Conservation (phyloP, 768 basidiomycete genomes). For the Trametes cingulata region DNA sequence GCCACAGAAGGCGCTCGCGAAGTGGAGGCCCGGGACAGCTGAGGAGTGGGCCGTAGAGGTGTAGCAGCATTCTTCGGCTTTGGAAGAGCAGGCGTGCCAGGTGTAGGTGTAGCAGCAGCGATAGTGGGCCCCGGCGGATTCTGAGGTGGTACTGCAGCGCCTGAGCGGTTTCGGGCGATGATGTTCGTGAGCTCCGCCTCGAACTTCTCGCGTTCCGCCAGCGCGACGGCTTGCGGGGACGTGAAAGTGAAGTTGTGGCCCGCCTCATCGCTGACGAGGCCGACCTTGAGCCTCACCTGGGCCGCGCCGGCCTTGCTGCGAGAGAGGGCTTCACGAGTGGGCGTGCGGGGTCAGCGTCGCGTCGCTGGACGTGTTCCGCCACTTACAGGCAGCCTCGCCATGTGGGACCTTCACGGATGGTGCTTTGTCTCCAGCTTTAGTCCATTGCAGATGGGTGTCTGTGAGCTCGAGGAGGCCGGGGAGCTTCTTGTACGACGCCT, state of each 20-base stretch:
- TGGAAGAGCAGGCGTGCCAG: constrained; percentile 34
- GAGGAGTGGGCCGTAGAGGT: constrained; percentile 29
- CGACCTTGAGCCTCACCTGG: constrained; percentile 78
- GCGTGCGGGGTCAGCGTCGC: constrained; percentile 13
- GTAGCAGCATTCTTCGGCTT: constrained; percentile 22
- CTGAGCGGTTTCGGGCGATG: constrained; percentile 68
- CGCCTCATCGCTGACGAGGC: constrained; percentile 63
- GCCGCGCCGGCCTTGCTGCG: constrained; percentile 83
- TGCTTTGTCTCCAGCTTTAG: constrained; percentile 65
- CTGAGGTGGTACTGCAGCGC: constrained; percentile 23
- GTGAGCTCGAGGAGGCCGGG: constrained; percentile 76
- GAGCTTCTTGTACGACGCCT: constrained; percentile 84
- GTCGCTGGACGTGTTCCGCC: constrained; percentile 1
- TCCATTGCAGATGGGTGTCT: constrained; percentile 75
- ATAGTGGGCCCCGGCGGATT: constrained; percentile 4
- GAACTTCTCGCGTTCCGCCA: constrained; percentile 77
- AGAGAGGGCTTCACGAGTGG: constrained; percentile 59
- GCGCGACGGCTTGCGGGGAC: constrained; percentile 61
- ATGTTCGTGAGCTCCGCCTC: constrained; percentile 77
- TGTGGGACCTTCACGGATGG: constrained; percentile 65
- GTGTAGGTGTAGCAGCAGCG: constrained; percentile 16
- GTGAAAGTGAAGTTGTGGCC: constrained; percentile 86
- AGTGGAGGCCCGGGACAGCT: constrained; percentile 46
- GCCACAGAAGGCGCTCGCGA: constrained; percentile 67
- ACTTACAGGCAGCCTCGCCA: constrained; percentile 63